Base-by-base conservation (phyloP, 768 basidiomycete genomes). In the Lepiota venenata region DNA sequence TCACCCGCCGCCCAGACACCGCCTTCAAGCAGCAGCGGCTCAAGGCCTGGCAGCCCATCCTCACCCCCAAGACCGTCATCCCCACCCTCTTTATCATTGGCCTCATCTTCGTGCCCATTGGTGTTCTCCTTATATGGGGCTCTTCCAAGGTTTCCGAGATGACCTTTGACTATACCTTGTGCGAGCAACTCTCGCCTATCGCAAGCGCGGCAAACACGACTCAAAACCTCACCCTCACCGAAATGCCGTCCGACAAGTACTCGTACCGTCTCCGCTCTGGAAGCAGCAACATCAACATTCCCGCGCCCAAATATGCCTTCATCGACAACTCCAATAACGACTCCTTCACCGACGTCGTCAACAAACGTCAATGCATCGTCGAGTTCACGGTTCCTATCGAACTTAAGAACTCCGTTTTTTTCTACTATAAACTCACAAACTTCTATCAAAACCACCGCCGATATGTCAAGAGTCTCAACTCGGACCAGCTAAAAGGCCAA, bases 31-130 rank as follows among this genome's bases (percentile, higher is more conserved):
- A 99, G 70, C 97, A 99, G 71, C 89, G 97, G 52, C 83, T 99
- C 66, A 98, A 98, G 76, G 97, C 97, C 65, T 99, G 97, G 97
- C 97, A 99, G 79, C 97, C 97, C 8, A 98, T 99, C 67, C 81
- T 98, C 44, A 98, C 95, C 4, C 97, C 97, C 4, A 95, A 95
- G 71, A 97, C 94, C 1, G 97, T 99, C 18, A 82, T 99, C 14
- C 97, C 97, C 2, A 96, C 94, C 0, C 82, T 99, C 43, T 95
- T 99, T 71, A 84, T 98, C 65, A 85, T 98, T 62, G 97, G 92
- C 42, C 78, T 99, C 61, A 72, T 98, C 59, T 99, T 99, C 67
- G 96, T 91, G 0, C 95, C 94, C 51, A 95, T 99, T 61, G 97
- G 97, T 20, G 97, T 87, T 54, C 78, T 98, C 46, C 83, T 98